Conservation (phyloP, 139 green algal species). For the Chlorella vulgaris region DNA sequence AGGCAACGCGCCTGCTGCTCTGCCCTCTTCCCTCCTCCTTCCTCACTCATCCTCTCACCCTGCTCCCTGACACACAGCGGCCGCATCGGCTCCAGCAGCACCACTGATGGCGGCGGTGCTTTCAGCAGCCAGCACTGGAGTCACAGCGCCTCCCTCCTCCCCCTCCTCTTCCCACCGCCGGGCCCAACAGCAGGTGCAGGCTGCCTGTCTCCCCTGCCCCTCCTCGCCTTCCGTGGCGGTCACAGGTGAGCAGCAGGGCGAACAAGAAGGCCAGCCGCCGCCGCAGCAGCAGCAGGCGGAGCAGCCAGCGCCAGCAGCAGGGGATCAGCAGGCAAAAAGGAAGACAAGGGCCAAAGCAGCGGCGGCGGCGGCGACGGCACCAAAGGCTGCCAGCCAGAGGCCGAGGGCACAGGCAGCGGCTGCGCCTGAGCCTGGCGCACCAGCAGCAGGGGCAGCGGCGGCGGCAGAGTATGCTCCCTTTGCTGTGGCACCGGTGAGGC, state of each 20-base stretch:
- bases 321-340: no score
- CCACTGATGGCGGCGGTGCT: background rate
- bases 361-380: no score
- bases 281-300: background rate
- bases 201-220: background rate
- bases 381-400: no score
- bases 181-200: background rate
- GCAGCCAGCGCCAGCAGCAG: background rate
- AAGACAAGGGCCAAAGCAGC: no score
- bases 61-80: no score
- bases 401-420: background rate
- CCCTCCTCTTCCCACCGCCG: background rate
- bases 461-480: constrained; percentile 8
- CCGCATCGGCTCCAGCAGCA: no score
- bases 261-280: no score
- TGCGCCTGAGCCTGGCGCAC: background rate
- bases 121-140: background rate
- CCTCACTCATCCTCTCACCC: background rate
- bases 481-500: constrained; percentile 15
- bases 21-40: background rate
- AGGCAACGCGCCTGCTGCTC: no score
- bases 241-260: no score
- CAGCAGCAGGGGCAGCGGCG: background rate
- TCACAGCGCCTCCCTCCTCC: background rate
- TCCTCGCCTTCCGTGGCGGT: no score